These are phyloP conservation scores for Carex myosuroides DNA, from an alignment of 176 grass and related monocot genomes.

Conservation along the genomic window DNA sequence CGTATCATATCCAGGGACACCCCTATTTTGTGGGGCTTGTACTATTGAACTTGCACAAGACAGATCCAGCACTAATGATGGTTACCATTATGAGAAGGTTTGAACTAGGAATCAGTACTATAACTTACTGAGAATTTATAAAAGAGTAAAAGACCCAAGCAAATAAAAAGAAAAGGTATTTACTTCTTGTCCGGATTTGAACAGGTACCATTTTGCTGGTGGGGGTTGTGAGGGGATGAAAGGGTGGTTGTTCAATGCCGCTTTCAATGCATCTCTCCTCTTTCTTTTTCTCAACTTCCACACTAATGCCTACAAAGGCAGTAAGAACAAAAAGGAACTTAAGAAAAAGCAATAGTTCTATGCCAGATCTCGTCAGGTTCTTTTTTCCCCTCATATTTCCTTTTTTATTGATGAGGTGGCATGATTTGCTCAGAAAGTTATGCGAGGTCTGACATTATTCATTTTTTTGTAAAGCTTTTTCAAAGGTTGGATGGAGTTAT, in stretches of 20 bases:
- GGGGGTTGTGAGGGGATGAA: conserved; percentile 72
- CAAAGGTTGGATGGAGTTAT: not conserved
- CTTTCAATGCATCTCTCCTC: conserved; percentile 77
- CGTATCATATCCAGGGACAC: too few relatives aligned
- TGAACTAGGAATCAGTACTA: not conserved
- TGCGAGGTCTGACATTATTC: not conserved
- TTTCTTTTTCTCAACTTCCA: conserved; percentile 85
- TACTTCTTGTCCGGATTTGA: not conserved
- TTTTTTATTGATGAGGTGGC: not conserved
- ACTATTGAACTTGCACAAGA: not conserved
- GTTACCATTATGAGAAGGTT: not conserved
- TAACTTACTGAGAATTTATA: not conserved
- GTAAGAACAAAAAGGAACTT: conserved; percentile 34
- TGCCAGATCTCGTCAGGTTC: not conserved
- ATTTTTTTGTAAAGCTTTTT: not conserved
- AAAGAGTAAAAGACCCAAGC: not conserved
- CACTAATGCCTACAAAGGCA: conserved; percentile 42
- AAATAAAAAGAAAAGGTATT: not conserved
- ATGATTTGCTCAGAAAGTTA: not conserved
- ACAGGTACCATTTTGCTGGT: conserved; percentile 47
- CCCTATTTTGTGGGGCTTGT: too few relatives aligned
- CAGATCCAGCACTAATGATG: not conserved
- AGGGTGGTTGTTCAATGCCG: conserved; percentile 84
- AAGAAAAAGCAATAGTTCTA: conserved; percentile 1
- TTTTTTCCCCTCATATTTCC: not conserved